Base-by-base conservation (phyloP, 2,329 filamentous ascomycete species). In the Colletotrichum sp. region DNA sequence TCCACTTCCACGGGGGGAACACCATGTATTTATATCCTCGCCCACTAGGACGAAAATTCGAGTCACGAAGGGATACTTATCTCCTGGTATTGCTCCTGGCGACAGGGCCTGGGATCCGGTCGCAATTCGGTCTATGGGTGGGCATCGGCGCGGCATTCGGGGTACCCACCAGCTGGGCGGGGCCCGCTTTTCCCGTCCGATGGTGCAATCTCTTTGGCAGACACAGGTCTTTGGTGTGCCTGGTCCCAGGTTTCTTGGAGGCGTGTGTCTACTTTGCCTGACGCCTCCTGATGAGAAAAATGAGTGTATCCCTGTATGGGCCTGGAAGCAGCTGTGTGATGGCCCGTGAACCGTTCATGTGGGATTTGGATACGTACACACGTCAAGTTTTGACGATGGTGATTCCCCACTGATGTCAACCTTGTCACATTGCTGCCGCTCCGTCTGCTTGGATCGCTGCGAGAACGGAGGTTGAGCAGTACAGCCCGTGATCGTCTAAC, bases 121-220 rank as follows among this genome's bases (percentile, higher is more conserved):
- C 74, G 59, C 70, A 69, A 74, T 52, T 74, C 74, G 74, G 74
- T 7, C 44, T 52, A 59, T 60, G 39, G 26, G 44, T 69, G 57
- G 59, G 34, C 30, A 60, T 69, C 74, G 74, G 74, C 64, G 70
- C 74, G 74, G 74, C 34, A 74, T 76, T 76, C 74, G 74, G 74
- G 44, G 73, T 39, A 49, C 34, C 74, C 74, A 65, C 74, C 24
- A 10, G 12, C 26, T 60, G 26, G 70, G 49, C 34, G 57, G 18
- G 18, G 26, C 59, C 59, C 74, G 34, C 64, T 49, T 76, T 74
- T 73, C 59, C 73, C 73, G 73, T 76, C 73, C 69, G 73, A 28
- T 68, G 57, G 44, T 36, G 62, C 73, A 72, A 64, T 72, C 62
- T 59, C n/a, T 55, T 52, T 36, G 36, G 65, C 39, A 30, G 65